Evolutionary conservation across 371 early-diverging fungal species (phyloP).

Genomic region (Nematocida homosporus): DNA sequence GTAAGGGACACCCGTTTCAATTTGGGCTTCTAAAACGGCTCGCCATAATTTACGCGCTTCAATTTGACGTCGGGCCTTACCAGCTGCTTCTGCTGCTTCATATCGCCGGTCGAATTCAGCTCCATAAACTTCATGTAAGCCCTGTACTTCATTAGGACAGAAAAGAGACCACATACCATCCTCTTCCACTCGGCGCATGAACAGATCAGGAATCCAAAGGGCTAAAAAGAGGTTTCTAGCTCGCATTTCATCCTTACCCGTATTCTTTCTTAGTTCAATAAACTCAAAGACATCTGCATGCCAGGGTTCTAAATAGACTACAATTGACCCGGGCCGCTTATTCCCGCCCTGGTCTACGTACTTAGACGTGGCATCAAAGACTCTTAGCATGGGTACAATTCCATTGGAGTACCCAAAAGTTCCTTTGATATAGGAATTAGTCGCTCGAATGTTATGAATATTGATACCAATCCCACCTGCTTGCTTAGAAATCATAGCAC

Average conservation of each 20-base stretch:
- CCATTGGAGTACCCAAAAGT: slow-evolving; percentile 95
- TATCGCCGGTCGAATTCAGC: slow-evolving; percentile 84
- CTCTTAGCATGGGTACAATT: slow-evolving; percentile 91
- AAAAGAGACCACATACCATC: slow-evolving; percentile 90
- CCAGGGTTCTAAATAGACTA: slow-evolving; percentile 97
- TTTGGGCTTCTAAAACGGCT: slow-evolving; percentile 90
- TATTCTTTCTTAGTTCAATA: slow-evolving; percentile 92
- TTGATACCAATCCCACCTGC: slow-evolving; percentile 96
- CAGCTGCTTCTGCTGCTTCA: slow-evolving; percentile 78
- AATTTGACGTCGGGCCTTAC: slow-evolving; percentile 75
- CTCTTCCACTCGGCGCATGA: slow-evolving; percentile 91
- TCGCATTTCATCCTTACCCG: slow-evolving; percentile 90
- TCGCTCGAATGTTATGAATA: slow-evolving; percentile 82
- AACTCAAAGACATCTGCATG: slow-evolving; percentile 95
- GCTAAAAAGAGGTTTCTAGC: slow-evolving; percentile 94
- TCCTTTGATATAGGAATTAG: slow-evolving; percentile 88
- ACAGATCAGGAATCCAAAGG: slow-evolving; percentile 96
- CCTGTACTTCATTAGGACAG: slow-evolving; percentile 89
- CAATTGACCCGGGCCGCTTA: slow-evolving; percentile 96
- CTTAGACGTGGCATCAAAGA: slow-evolving; percentile 91
- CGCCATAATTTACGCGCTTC: slow-evolving; percentile 93
- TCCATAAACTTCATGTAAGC: slow-evolving; percentile 84
- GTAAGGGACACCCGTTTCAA: slow-evolving; percentile 96
- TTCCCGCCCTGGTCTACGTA: slow-evolving; percentile 98
- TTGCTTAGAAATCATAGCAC: slow-evolving; percentile 91